A percentile compares a stretch with the other conserved stretches of the same genome.
Conservation (phyloP, 2,329 filamentous ascomycete species). For the Colletotrichum orbiculare region DNA sequence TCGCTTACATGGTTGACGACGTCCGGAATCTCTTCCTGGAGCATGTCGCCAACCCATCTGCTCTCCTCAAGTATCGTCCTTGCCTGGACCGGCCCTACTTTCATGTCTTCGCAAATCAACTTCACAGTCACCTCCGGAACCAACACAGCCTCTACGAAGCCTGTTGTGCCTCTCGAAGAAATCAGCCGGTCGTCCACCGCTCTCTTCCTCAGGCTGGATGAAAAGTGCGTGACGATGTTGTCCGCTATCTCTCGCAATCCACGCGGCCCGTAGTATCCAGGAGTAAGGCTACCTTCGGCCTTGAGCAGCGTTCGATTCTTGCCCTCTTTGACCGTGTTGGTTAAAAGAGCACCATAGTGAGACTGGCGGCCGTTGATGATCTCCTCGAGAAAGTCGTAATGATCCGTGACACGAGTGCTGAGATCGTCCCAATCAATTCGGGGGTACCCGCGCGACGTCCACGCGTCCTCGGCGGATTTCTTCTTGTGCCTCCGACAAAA, state of each 20-base stretch:
- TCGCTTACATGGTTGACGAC: conserved; percentile 32
- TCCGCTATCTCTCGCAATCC: conserved; percentile 80
- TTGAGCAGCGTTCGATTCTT: conserved; percentile 70
- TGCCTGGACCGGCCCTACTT: conserved; percentile 54
- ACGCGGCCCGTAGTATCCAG: conserved; percentile 86
- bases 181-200: conserved; percentile 74
- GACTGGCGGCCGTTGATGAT: conserved; percentile 71
- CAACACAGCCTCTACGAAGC: conserved; percentile 79
- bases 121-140: conserved; percentile 75
- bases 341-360: conserved; percentile 69
- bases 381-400: conserved; percentile 65
- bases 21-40: conserved; percentile 71
- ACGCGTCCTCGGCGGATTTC: conserved; percentile 60
- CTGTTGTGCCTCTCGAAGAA: conserved; percentile 72
- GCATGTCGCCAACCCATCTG: conserved; percentile 71
- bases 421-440: conserved; percentile 75
- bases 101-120: conserved; percentile 68
- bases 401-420: conserved; percentile 65
- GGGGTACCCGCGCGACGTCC: conserved; percentile 71
- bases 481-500: conserved; percentile 75
- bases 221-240: conserved; percentile 71
- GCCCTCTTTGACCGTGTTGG: conserved; percentile 65
- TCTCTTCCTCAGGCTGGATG: conserved; percentile 67
- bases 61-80: conserved; percentile 73
- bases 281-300: conserved; percentile 68